Base-by-base conservation (phyloP, 169 alveolate species). In the Cardiosporidium cionae region DNA sequence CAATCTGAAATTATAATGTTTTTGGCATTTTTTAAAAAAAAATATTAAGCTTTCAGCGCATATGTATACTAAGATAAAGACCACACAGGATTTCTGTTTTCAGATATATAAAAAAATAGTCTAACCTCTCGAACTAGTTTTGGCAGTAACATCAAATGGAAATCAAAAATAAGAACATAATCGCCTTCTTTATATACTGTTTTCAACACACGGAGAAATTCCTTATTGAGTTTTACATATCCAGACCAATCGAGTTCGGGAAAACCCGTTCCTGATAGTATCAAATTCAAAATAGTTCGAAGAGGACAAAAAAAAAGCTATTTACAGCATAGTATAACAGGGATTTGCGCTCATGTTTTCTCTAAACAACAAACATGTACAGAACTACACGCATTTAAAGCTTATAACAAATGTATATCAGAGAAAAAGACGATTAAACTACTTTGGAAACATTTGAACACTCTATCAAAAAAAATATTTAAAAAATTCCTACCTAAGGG, bases 91-190 rank as follows among this genome's bases (percentile, higher is more conserved):
- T 33, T 0, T n/a, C 22, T 23, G 73, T 76, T 6, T 35, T 9
- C 29, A 0, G 31, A 62, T 62, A n/a, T 35, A 9, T 22, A 9
- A 29, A n/a, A 9, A 9, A 52, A 16, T 0, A 9, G 7, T 67
- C 36, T 23, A n/a, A 28, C 72, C 34, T 70, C 25, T 27, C 67
- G 16, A 70, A 71, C 29, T 9, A 70, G 23, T 33, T 72, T 23
- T n/a, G 81, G 81, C 68, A 70, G 71, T 32, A 75, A 54, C 81
- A 75, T 70, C 6, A 75, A 36, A 31, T 75, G 81, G 35, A 71
- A 73, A 54, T 75, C 82, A 25, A 32, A 52, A 25, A 75, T 76
- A 35, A 76, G 72, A 9, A 75, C 52, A 23, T 32, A 23, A 58
- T 70, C 76, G 32, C 76, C 76, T 32, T 52, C 69, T 4, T 36